Conservation (phyloP, 139 green algal species). For the Picochlorum costavermella region DNA sequence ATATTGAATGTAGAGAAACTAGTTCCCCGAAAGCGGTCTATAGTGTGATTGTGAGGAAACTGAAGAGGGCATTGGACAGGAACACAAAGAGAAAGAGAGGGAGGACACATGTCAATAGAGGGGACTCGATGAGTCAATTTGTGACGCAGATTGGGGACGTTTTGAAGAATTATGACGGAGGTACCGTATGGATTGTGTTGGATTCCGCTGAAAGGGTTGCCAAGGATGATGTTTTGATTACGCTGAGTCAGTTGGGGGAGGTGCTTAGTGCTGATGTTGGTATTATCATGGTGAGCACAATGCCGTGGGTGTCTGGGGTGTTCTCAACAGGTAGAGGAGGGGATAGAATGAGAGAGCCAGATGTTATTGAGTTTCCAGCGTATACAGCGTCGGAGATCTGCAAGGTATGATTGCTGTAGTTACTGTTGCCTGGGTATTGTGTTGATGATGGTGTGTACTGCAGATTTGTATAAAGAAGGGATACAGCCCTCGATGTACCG, state of each 20-base stretch:
- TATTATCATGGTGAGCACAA: constrained; percentile 26
- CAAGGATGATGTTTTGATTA: constrained; percentile 15
- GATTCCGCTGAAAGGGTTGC: constrained; percentile 31
- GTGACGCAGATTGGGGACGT: not conserved
- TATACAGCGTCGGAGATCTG: too few relatives aligned
- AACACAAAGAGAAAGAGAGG: constrained; percentile 25
- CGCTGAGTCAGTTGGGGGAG: constrained; percentile 18
- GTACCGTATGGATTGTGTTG: constrained; percentile 21
- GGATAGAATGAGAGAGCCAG: not conserved
- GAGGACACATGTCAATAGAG: not conserved
- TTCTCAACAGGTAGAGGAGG: constrained; percentile 13
- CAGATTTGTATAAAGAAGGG: not conserved
- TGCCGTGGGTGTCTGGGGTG: constrained; percentile 16
- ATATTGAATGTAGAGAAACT: constrained; percentile 29
- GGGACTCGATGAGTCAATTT: not conserved
- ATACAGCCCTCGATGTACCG: not conserved
- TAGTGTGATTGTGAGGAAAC: constrained; percentile 20
- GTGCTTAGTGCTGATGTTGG: constrained; percentile 10
- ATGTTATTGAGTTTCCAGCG: not conserved
- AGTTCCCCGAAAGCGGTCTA: constrained; percentile 11
- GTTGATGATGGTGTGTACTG: not conserved
- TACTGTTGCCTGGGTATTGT: too few relatives aligned
- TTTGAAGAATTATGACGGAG: not conserved
- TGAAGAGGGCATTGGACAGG: constrained; percentile 1
- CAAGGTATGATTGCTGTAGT: too few relatives aligned